Percentiles rank a stretch among this genome's conserved stretches.
Evolutionary conservation across 139 green algal genomes (phyloP).

Genomic region (Chlorella sp.): DNA sequence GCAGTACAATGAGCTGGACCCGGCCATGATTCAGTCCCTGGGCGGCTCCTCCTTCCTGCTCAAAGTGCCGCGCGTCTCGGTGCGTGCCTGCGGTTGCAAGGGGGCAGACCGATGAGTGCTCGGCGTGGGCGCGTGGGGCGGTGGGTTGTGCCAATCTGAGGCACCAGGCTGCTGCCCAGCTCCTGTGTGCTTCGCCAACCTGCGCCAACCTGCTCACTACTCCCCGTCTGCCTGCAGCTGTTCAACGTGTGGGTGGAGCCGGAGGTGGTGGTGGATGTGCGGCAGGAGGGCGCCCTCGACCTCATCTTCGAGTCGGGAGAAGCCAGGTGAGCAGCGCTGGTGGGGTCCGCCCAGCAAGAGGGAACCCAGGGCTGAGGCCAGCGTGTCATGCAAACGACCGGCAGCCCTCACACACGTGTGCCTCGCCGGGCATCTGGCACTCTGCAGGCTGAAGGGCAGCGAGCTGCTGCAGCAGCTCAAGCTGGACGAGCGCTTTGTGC

Average conservation of each 20-base stretch:
- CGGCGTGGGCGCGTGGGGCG: too few species aligned
- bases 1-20: slow-evolving; percentile 54
- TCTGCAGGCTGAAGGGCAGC: slow-evolving; percentile 5
- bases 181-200: too few species aligned
- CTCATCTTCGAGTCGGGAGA: slow-evolving; percentile 28
- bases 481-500: slow-evolving; percentile 15
- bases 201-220: too few species aligned
- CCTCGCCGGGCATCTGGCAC: too few species aligned
- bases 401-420: too few species aligned
- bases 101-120: too few species aligned
- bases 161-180: too few species aligned
- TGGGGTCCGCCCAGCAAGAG: too few species aligned
- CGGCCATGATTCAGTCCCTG: slow-evolving; percentile 37
- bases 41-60: slow-evolving; percentile 39
- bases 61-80: slow-evolving; percentile 34
- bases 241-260: slow-evolving; percentile 73
- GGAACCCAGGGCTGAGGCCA: too few species aligned
- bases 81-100: background rate
- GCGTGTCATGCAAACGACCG: too few species aligned
- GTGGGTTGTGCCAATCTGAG: too few species aligned
- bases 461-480: slow-evolving; percentile 15
- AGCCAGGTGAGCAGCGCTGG: background rate
- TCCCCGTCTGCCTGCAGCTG: slow-evolving; percentile 43
- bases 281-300: background rate
- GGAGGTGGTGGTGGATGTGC: slow-evolving; percentile 56